A percentile compares a stretch with the other conserved stretches of the same genome.
These are phyloP conservation scores for Trypanosomatidae sp. DNA, from an alignment of 208 protist species.

Conservation along the genomic window DNA sequence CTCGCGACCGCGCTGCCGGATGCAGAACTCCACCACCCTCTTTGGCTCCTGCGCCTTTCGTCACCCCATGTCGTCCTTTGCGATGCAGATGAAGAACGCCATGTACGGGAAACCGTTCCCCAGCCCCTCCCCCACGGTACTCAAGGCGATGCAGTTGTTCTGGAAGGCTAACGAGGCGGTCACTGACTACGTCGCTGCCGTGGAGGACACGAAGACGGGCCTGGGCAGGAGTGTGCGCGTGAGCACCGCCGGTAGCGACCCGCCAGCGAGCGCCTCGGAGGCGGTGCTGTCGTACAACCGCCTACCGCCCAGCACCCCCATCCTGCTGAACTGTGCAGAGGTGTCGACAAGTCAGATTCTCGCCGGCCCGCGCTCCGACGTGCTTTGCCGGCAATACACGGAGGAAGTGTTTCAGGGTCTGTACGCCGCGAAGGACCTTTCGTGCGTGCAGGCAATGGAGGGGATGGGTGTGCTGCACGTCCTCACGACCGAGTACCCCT, in stretches of 20 bases:
- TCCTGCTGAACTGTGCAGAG: constrained; percentile 55
- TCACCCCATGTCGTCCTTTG: constrained; percentile 34
- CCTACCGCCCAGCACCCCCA: constrained; percentile 30
- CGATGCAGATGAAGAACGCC: constrained; percentile 37
- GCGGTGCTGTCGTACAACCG: constrained; percentile 27
- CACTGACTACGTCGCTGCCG: constrained; percentile 21
- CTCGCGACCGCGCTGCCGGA: constrained; percentile 43
- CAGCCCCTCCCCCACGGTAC: constrained; percentile 28
- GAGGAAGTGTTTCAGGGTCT: constrained; percentile 29
- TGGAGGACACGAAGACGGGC: not conserved
- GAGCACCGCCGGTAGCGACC: not conserved
- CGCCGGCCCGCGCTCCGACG: constrained; percentile 39
- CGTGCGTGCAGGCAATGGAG: constrained; percentile 63
- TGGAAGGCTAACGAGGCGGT: constrained; percentile 51
- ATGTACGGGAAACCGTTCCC: constrained; percentile 48
- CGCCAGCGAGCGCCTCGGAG: constrained; percentile 5
- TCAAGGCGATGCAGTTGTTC: constrained; percentile 32
- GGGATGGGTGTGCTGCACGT: constrained; percentile 53
- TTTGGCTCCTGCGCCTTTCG: constrained; percentile 47
- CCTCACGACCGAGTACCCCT: constrained; percentile 36
- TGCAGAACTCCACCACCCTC: constrained; percentile 39
- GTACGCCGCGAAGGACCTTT: constrained; percentile 30
- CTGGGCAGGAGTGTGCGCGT: not conserved
- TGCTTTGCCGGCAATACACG: constrained; percentile 55
- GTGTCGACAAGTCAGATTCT: constrained; percentile 49